These are phyloP conservation scores for Athelia sp. DNA, from an alignment of 1,284 basidiomycete species.

Conservation along the genomic window DNA sequence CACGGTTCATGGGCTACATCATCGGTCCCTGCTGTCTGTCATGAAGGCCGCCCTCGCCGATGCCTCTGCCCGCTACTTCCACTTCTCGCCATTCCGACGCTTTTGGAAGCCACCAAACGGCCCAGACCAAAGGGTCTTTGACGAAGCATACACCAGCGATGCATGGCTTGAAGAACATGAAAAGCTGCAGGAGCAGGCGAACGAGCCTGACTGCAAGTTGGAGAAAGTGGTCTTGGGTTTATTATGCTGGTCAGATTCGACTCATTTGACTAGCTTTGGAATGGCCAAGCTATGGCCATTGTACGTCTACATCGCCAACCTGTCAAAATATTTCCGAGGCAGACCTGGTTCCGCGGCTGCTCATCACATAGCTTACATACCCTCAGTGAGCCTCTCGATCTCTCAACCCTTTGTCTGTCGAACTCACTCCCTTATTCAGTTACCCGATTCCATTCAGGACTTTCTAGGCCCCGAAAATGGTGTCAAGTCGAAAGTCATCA, in stretches of 20 bases:
- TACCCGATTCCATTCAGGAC: background rate
- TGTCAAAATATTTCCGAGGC: slow-evolving; percentile 27
- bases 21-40: slow-evolving; percentile 18
- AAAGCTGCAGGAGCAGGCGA: slow-evolving; percentile 12
- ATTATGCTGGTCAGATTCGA: slow-evolving; percentile 33
- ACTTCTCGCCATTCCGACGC: slow-evolving; percentile 26
- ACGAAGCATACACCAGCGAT: slow-evolving; percentile 26
- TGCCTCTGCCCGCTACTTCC: slow-evolving; percentile 18
- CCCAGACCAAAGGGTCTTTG: slow-evolving; percentile 16
- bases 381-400: slow-evolving; percentile 16
- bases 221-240: slow-evolving; percentile 20
- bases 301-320: slow-evolving; percentile 30
- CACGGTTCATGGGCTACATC: slow-evolving; percentile 21
- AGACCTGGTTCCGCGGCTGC: slow-evolving; percentile 17
- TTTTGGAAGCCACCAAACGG: slow-evolving; percentile 15
- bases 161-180: slow-evolving; percentile 22
- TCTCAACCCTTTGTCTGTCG: no score
- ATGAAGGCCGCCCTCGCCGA: slow-evolving; percentile 21
- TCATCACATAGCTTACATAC: slow-evolving; percentile 31
- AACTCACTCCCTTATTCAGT: background rate
- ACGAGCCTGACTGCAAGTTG: slow-evolving; percentile 11
- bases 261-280: slow-evolving; percentile 30
- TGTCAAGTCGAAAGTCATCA: slow-evolving; percentile 6
- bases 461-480: background rate
- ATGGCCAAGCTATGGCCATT: slow-evolving; percentile 29